Conservation (phyloP, 2,329 filamentous ascomycete genomes). For the Nigrospora osmanthi region DNA sequence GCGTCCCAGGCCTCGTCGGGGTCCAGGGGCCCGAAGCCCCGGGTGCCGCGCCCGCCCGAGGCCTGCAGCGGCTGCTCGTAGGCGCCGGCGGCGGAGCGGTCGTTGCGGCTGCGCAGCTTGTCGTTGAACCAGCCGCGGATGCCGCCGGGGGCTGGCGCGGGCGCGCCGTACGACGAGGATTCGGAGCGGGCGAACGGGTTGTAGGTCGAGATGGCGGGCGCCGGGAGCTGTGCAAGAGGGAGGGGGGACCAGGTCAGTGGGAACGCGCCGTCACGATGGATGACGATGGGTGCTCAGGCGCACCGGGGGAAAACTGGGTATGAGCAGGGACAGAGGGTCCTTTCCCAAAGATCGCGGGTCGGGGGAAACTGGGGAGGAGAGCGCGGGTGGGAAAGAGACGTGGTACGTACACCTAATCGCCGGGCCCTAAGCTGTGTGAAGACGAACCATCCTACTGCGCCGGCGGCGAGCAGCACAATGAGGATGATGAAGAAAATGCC, state of each 20-base stretch:
- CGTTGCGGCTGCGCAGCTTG: conserved; percentile 56
- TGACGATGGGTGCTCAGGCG: too few species aligned
- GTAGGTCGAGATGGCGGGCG: conserved; percentile 58
- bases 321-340: too few species aligned
- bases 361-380: not conserved
- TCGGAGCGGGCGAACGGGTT: conserved; percentile 59
- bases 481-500: conserved; percentile 69
- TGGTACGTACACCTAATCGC: conserved; percentile 56
- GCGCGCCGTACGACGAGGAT: conserved; percentile 35
- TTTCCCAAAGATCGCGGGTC: not conserved
- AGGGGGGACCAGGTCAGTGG: not conserved
- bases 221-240: conserved; percentile 58
- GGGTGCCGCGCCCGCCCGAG: conserved; percentile 32
- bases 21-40: conserved; percentile 62
- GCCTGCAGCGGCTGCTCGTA: conserved; percentile 51
- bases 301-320: too few species aligned
- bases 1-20: conserved; percentile 84
- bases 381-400: too few species aligned
- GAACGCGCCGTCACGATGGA: not conserved
- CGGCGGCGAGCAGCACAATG: conserved; percentile 50
- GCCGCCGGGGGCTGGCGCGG: conserved; percentile 51
- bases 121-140: conserved; percentile 67
- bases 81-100: conserved; percentile 59
- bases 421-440: conserved; percentile 67
- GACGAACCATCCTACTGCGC: conserved; percentile 57